phyloP scores from a whole-genome alignment of 176 grass and related monocot species.

The Phyllostachys edulis region DNA sequence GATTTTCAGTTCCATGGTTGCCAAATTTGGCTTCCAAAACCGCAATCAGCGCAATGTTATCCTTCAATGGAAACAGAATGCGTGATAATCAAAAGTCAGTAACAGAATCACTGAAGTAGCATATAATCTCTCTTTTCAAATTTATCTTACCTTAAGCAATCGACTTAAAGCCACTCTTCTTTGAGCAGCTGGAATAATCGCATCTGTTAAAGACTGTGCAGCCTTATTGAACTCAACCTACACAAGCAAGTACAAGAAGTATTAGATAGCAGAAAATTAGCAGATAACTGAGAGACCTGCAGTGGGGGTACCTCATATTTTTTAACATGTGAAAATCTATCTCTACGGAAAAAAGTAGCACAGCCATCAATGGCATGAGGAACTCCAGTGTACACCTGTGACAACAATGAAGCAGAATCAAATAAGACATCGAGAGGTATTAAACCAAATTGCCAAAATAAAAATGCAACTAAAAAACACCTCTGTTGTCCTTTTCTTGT shows the following conservation, averaged over 20 bases:
- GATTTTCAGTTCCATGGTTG: slow-evolving; percentile 82
- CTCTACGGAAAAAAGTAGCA: slow-evolving; percentile 99
- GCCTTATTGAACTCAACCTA: slow-evolving; percentile 99
- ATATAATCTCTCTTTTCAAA: slow-evolving; percentile 1
- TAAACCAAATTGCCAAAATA: slow-evolving; percentile 30
- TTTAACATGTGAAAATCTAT: slow-evolving; percentile 99
- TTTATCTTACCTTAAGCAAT: slow-evolving; percentile 72
- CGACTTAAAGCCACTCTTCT: slow-evolving; percentile 82
- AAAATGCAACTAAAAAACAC: slow-evolving; percentile 35
- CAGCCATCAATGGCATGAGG: slow-evolving; percentile 73
- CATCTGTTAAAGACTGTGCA: slow-evolving; percentile 96
- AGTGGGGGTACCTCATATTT: slow-evolving; percentile 87
- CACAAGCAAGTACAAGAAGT: slow-evolving; percentile 38
- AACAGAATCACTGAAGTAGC: background rate
- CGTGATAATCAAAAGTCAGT: background rate
- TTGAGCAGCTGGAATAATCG: slow-evolving; percentile 76
- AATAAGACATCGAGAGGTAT: background rate
- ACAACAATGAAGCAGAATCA: slow-evolving; percentile 26
- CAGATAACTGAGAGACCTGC: slow-evolving; percentile 9
- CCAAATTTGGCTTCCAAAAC: slow-evolving; percentile 95
- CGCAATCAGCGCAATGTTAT: slow-evolving; percentile 92
- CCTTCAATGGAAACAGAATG: slow-evolving; percentile 49
- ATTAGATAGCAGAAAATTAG: slow-evolving; percentile 31
- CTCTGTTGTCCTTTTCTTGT: slow-evolving; percentile 97
- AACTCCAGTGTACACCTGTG: slow-evolving; percentile 76